Conservation (phyloP, 2,329 filamentous ascomycete genomes). For the Pyricularia grisea region DNA sequence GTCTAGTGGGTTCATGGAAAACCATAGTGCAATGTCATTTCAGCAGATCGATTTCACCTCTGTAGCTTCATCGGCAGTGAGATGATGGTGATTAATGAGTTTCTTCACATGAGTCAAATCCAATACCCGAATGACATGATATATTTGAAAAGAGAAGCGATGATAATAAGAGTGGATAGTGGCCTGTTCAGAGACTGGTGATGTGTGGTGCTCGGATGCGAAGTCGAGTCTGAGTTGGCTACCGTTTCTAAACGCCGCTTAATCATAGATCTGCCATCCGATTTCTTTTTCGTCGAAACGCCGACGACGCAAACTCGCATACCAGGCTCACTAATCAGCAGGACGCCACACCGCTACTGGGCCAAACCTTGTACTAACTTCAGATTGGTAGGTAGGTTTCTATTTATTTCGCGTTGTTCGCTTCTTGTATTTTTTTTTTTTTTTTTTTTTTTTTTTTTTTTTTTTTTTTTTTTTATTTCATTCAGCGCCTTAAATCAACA, state of each 20-base stretch:
- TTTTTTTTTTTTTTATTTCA: background rate
- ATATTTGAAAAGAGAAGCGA: background rate
- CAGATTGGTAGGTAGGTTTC: background rate
- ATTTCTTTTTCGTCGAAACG: background rate
- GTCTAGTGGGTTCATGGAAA: conserved; percentile 5
- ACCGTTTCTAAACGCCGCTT: background rate
- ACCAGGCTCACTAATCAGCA: background rate
- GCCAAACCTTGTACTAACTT: background rate
- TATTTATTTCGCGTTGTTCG: too few species aligned
- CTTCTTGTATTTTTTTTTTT: too few species aligned
- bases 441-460: too few species aligned
- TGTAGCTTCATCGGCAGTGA: background rate
- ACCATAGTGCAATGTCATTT: conserved; percentile 1
- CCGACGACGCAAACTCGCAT: background rate
- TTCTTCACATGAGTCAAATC: background rate
- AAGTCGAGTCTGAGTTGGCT: too few species aligned
- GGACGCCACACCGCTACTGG: background rate
- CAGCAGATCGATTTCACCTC: conserved; percentile 1
- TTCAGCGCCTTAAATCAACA: conserved; percentile 12
- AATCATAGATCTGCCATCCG: background rate
- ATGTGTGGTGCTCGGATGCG: background rate
- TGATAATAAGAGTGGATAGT: background rate
- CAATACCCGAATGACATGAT: background rate
- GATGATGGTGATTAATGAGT: conserved; percentile 1
- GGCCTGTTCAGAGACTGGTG: background rate